Percentiles rank a stretch among this genome's conserved stretches.
These are phyloP conservation scores for Ascochyta lentis DNA, from an alignment of 2,329 filamentous ascomycete species.

Conservation along the genomic window DNA sequence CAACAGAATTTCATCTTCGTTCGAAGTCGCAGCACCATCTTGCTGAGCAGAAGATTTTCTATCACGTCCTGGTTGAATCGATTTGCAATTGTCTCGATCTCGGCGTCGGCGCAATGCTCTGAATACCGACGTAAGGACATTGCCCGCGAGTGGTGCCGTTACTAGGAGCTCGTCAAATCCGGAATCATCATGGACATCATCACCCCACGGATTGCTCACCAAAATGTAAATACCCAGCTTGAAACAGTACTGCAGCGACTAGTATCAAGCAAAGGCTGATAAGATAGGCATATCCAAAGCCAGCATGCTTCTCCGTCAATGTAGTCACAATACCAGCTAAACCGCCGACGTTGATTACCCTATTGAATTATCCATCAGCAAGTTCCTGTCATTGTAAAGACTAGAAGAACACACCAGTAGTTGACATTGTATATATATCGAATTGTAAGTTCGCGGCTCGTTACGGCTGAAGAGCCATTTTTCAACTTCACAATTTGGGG, in stretches of 20 bases:
- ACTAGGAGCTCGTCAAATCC: background rate
- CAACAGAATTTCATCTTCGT: background rate
- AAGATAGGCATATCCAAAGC: slow-evolving; percentile 71
- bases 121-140: background rate
- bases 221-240: slow-evolving; percentile 9
- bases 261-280: slow-evolving; percentile 68
- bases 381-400: background rate
- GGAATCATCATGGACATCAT: background rate
- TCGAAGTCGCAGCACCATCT: background rate
- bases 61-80: background rate
- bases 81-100: background rate
- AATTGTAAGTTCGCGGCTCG: slow-evolving; percentile 28
- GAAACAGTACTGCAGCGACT: slow-evolving; percentile 9
- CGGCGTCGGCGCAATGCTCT: slow-evolving; percentile 1
- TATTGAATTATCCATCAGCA: slow-evolving; percentile 4
- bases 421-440: slow-evolving; percentile 38
- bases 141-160: slow-evolving; percentile 3
- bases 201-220: slow-evolving; percentile 1
- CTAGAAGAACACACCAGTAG: slow-evolving; percentile 33
- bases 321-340: slow-evolving; percentile 64
- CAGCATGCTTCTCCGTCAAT: slow-evolving; percentile 69
- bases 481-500: slow-evolving; percentile 20
- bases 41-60: background rate
- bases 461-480: slow-evolving; percentile 28
- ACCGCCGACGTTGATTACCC: slow-evolving; percentile 64